A percentile compares a stretch with the other conserved stretches of the same genome.
Conservation (phyloP, 1,284 basidiomycete genomes). For the Vanrija humicola region DNA sequence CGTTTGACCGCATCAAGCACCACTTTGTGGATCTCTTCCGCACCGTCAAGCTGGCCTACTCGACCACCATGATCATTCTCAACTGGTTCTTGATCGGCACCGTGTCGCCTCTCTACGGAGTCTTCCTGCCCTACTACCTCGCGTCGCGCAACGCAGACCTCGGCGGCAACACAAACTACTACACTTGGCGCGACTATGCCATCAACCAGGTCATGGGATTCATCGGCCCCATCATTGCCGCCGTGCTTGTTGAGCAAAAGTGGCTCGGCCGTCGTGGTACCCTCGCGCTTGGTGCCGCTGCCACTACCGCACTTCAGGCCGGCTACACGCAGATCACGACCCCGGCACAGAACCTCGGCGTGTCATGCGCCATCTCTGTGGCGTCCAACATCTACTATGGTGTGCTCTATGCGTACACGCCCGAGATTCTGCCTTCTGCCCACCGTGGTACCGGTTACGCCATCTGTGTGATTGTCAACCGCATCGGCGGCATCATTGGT, state of each 20-base stretch:
- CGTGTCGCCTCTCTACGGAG: conserved; percentile 35
- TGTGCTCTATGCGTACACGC: conserved; percentile 53
- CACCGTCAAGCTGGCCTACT: conserved; percentile 54
- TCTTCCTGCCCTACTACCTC: conserved; percentile 58
- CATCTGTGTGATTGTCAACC: conserved; percentile 56
- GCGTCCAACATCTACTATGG: conserved; percentile 47
- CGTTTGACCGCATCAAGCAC: too few species aligned
- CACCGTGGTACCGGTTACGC: conserved; percentile 65
- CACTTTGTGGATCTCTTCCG: conserved; percentile 57
- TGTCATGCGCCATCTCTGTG: conserved; percentile 22
- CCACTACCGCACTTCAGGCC: conserved; percentile 61
- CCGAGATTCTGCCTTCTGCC: conserved; percentile 63
- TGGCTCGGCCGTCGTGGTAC: conserved; percentile 56
- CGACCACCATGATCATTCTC: conserved; percentile 56
- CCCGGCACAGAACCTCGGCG: too few species aligned
- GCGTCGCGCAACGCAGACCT: conserved; percentile 35
- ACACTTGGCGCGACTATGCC: conserved; percentile 56
- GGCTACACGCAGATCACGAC: conserved; percentile 52
- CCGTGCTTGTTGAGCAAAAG: conserved; percentile 55
- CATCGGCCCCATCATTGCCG: conserved; percentile 60
- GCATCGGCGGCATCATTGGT: conserved; percentile 54
- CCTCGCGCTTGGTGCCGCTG: conserved; percentile 53
- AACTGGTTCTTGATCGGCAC: conserved; percentile 60
- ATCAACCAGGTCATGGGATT: conserved; percentile 53
- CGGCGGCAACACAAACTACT: conserved; percentile 15